These are phyloP conservation scores for Boletus barrowsii DNA, from an alignment of 768 basidiomycete genomes.

Conservation along the genomic window DNA sequence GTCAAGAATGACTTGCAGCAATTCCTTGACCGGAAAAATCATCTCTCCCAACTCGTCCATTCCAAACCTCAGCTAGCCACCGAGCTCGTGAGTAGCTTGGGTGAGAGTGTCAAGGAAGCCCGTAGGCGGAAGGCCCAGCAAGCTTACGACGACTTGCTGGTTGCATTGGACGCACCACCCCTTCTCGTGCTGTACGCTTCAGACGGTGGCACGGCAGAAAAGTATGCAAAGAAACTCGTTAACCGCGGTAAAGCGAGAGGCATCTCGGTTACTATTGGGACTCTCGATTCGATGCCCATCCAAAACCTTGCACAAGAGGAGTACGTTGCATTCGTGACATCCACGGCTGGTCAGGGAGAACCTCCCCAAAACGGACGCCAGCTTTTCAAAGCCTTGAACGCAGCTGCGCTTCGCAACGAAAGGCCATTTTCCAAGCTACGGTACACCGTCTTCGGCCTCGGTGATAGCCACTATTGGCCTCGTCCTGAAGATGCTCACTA, in stretches of 20 bases:
- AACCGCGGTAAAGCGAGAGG: slow-evolving; percentile 83
- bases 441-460: slow-evolving; percentile 89
- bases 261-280: slow-evolving; percentile 67
- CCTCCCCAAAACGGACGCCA: slow-evolving; percentile 94
- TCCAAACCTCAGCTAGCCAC: slow-evolving; percentile 76
- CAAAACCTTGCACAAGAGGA: slow-evolving; percentile 71
- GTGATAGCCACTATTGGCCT: slow-evolving; percentile 99
- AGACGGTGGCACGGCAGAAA: slow-evolving; percentile 95
- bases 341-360: slow-evolving; percentile 95
- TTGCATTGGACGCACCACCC: slow-evolving; percentile 84
- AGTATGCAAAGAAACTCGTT: slow-evolving; percentile 85
- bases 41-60: slow-evolving; percentile 88
- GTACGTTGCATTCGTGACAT: slow-evolving; percentile 84
- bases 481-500: slow-evolving; percentile 95
- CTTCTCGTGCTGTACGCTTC: slow-evolving; percentile 90
- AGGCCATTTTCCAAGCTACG: slow-evolving; percentile 60
- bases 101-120: slow-evolving; percentile 80
- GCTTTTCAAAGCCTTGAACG: slow-evolving; percentile 83
- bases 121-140: slow-evolving; percentile 78
- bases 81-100: slow-evolving; percentile 80
- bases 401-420: slow-evolving; percentile 49
- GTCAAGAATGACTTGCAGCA: slow-evolving; percentile 91
- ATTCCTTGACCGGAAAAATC: slow-evolving; percentile 96
- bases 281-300: slow-evolving; percentile 78
- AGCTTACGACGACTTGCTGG: slow-evolving; percentile 80